These are phyloP conservation scores for Aspergillus sergii DNA, from an alignment of 2,329 filamentous ascomycete genomes.

Conservation along the genomic window DNA sequence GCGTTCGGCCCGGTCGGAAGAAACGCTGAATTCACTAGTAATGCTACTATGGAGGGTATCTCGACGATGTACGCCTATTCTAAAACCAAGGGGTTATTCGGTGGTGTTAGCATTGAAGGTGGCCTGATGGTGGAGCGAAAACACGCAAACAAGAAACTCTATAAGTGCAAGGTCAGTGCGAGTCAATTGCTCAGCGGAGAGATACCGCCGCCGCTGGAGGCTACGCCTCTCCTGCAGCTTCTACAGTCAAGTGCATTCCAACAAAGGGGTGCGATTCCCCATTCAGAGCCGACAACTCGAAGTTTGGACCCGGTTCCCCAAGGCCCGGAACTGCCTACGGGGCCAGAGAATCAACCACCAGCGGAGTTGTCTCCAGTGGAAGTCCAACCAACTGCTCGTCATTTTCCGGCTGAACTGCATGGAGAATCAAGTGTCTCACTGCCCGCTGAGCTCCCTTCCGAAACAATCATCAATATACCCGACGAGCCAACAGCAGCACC, in stretches of 20 bases:
- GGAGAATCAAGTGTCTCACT: not conserved
- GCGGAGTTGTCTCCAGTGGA: not conserved
- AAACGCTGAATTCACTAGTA: conserved; percentile 90
- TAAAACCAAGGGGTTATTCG: conserved; percentile 95
- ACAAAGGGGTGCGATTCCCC: not conserved
- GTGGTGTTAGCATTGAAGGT: conserved; percentile 88
- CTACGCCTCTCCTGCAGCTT: conserved; percentile 78
- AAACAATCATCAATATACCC: not conserved
- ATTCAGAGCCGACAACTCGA: not conserved
- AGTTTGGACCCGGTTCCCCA: not conserved
- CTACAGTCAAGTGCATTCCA: conserved; percentile 81
- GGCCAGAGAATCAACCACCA: not conserved
- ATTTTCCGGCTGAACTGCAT: not conserved
- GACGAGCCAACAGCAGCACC: not conserved
- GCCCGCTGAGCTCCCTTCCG: not conserved
- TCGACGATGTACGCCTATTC: conserved; percentile 92
- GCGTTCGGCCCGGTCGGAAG: conserved; percentile 89
- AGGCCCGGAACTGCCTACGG: not conserved
- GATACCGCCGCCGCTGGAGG: conserved; percentile 74
- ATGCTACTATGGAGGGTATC: conserved; percentile 80
- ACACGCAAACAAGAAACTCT: conserved; percentile 93
- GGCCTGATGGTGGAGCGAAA: conserved; percentile 86
- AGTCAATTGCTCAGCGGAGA: conserved; percentile 76
- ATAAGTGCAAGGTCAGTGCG: conserved; percentile 78
- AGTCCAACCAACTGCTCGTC: not conserved